Evolutionary conservation across 345 rosid species (phyloP).

Genomic region (Brassica juncea): DNA sequence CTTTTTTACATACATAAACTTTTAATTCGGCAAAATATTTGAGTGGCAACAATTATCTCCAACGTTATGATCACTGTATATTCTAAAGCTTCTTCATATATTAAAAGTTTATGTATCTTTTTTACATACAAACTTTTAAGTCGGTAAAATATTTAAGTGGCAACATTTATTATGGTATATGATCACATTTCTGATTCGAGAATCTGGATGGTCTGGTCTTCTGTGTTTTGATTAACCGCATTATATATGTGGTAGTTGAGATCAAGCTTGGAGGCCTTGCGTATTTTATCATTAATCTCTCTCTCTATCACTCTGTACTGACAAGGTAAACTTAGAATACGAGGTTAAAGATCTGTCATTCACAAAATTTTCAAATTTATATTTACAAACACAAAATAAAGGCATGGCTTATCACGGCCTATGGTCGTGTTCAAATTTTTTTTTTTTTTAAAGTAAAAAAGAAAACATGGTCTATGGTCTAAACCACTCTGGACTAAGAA

Average conservation of each 20-base stretch:
- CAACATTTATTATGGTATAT: too few relatives aligned
- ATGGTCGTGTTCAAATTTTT: too few relatives aligned
- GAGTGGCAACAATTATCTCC: not conserved
- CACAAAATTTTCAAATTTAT: not conserved
- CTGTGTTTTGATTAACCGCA: not conserved
- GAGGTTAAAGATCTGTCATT: not conserved
- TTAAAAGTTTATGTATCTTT: too few relatives aligned
- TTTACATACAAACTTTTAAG: too few relatives aligned
- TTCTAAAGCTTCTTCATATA: not conserved
- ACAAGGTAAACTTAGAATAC: too few relatives aligned
- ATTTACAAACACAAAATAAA: not conserved
- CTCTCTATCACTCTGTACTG: too few relatives aligned
- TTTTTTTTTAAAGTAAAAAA: too few relatives aligned
- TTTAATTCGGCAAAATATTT: not conserved
- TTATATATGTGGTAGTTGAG: not conserved
- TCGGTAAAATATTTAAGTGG: too few relatives aligned
- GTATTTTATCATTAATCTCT: not conserved
- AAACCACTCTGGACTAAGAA: not conserved
- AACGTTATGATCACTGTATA: not conserved
- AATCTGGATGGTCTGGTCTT: not conserved
- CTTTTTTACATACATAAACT: not conserved
- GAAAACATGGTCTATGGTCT: too few relatives aligned
- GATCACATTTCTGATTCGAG: not conserved
- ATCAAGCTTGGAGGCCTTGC: not conserved
- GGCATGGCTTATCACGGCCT: too few relatives aligned